Evolutionary conservation across 352 stramenopile species (phyloP), one percentile per base, ranked within the genome.

Genomic region (Phytopythium aichiense): DNA sequence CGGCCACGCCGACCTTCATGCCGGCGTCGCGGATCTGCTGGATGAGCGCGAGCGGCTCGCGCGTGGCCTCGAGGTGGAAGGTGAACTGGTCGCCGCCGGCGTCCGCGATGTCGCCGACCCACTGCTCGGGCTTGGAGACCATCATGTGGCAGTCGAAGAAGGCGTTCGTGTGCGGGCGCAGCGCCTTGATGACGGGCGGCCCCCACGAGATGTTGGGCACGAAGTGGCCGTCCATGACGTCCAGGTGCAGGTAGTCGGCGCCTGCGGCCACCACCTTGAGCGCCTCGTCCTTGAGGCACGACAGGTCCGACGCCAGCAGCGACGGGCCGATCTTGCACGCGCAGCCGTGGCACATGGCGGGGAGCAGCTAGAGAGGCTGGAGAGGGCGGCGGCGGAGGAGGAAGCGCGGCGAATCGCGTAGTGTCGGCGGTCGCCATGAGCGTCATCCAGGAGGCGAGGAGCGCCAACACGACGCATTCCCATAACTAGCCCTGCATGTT

Each of bases 121-220:
- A 99, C 69, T 98, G 93, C 68, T 96, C 92, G 5, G 94, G 95
- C 68, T 98, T 91, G 52, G 84, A 85, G 23, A 98, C 96, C 96
- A 99, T 99, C 82, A 99, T 96, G 81, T 99, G 97, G 78, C 93
- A 98, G 75, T 99, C 97, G 58, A 99, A 95, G 68, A 97, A 98
- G 7, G 87, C 87, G 33, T 80, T 77, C 20, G 88, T 94, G 69
- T 97, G 89, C 58, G 82, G 71, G 5, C 90, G 80, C 58, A 98
- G 79, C 56, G 79, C 94, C 73, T 97, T 95, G 77, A 99, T 98
- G 30, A 99, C 93, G 7, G 96, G 95, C 13, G 97, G 83, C 5
- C 97, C 97, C 82, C 98, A 98, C 28, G 92, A 98, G 61, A 99
- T 95, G 74, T 98, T 98, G 54, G 93, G 94, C 51, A 99, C 96